These are phyloP conservation scores for Corchorus capsularis DNA, from an alignment of 345 rosid genomes.

Conservation along the genomic window DNA sequence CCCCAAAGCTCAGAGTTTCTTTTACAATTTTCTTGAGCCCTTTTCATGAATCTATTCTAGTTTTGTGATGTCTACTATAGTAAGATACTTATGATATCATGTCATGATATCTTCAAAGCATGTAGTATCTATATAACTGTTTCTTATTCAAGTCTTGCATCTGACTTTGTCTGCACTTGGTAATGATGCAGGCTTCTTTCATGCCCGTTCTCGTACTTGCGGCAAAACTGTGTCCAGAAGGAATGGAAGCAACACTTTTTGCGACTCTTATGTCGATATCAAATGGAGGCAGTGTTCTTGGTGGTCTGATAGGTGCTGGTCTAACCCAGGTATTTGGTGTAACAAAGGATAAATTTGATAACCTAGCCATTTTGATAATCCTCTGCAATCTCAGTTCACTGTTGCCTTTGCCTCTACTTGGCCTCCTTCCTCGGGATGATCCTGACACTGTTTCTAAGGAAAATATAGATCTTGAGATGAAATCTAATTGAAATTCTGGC, in stretches of 20 bases:
- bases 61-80: not conserved
- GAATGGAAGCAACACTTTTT: slow-evolving; percentile 97
- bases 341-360: slow-evolving; percentile 77
- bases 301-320: slow-evolving; percentile 89
- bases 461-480: slow-evolving; percentile 65
- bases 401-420: slow-evolving; percentile 88
- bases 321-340: slow-evolving; percentile 80
- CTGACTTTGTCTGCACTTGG: not conserved
- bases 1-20: too few species aligned
- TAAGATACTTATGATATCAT: not conserved
- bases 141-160: too few species aligned
- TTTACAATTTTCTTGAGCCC: not conserved
- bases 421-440: slow-evolving; percentile 65
- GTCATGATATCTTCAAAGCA: not conserved
- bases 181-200: slow-evolving; percentile 73
- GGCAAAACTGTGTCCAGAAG: slow-evolving; percentile 90
- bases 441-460: slow-evolving; percentile 46
- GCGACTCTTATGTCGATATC: slow-evolving; percentile 96
- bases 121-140: not conserved
- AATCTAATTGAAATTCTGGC: slow-evolving; percentile 50
- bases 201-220: slow-evolving; percentile 97
- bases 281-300: slow-evolving; percentile 88
- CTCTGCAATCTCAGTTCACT: slow-evolving; percentile 97
- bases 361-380: slow-evolving; percentile 60
- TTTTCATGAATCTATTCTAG: not conserved